A percentile compares a stretch with the other conserved stretches of the same genome.
phyloP scores from a whole-genome alignment of 306 rosid genomes.

The Cucurbita pepo region DNA sequence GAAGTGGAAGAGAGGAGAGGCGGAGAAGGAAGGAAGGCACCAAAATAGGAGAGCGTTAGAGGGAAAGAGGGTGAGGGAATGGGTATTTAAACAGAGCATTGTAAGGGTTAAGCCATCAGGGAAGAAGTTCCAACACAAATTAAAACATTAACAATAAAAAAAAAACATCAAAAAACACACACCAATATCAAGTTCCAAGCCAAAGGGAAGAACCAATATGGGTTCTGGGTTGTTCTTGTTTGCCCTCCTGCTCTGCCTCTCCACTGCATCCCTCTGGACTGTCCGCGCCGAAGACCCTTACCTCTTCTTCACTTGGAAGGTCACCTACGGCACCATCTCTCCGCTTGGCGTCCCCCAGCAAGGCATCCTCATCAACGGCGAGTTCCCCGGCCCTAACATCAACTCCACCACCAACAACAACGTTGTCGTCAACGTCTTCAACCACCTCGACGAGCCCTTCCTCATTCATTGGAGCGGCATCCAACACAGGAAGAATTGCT shows the following conservation, averaged over 20 bases:
- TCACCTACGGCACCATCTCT: slow-evolving; percentile 60
- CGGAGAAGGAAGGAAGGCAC: no score
- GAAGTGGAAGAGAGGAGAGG: no score
- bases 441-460: slow-evolving; percentile 68
- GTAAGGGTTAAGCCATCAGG: no score
- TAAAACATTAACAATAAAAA: no score
- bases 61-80: no score
- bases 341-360: slow-evolving; percentile 79
- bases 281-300: slow-evolving; percentile 53
- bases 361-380: slow-evolving; percentile 61
- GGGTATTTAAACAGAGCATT: no score
- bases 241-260: slow-evolving; percentile 21
- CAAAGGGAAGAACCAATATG: background rate
- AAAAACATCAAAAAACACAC: no score
- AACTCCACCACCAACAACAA: slow-evolving; percentile 72
- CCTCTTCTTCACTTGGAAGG: slow-evolving; percentile 48
- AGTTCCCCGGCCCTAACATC: slow-evolving; percentile 71
- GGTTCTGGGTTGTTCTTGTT: background rate
- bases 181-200: no score
- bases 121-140: no score
- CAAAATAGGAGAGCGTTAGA: no score
- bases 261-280: slow-evolving; percentile 6
- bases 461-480: slow-evolving; percentile 34
- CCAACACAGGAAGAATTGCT: slow-evolving; percentile 70
- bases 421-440: slow-evolving; percentile 42